phyloP scores from a whole-genome alignment of 2,329 filamentous ascomycete species.

The Cordyceps tenuipes region DNA sequence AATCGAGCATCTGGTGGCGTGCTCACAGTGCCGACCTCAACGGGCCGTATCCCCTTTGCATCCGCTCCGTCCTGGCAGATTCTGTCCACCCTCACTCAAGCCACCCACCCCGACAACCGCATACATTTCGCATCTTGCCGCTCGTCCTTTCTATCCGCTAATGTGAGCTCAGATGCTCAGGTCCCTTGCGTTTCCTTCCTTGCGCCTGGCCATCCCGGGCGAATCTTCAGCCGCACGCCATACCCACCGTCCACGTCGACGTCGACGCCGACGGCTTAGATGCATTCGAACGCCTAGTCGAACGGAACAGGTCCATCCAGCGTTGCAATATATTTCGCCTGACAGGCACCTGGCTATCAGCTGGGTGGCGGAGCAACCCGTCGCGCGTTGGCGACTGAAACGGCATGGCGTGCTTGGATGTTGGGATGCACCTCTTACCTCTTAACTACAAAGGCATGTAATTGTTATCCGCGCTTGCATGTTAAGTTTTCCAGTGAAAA shows the following conservation, averaged over 20 bases:
- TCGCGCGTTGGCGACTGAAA: not conserved
- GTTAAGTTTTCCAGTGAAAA: not conserved
- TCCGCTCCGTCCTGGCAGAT: not conserved
- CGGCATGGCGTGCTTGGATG: not conserved
- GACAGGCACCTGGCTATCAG: not conserved
- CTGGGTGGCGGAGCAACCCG: not conserved
- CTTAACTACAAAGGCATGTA: not conserved
- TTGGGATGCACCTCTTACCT: not conserved
- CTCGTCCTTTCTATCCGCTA: not conserved
- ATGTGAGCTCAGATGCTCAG: not conserved
- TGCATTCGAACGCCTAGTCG: too few relatives aligned
- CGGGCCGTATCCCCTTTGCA: not conserved
- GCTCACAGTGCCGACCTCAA: not conserved
- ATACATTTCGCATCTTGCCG: not conserved
- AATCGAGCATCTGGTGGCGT: not conserved
- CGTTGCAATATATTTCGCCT: not conserved
- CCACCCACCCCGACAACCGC: not conserved
- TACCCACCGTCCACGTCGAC: not conserved
- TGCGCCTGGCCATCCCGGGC: not conserved
- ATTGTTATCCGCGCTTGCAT: too few relatives aligned
- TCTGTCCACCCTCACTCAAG: not conserved
- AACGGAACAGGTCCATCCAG: not conserved
- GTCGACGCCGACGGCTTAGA: too few relatives aligned
- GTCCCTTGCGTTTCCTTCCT: not conserved
- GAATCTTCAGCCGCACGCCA: not conserved